These are phyloP conservation scores for Kwoniella dendrophila DNA, from an alignment of 768 basidiomycete species.

Conservation along the genomic window DNA sequence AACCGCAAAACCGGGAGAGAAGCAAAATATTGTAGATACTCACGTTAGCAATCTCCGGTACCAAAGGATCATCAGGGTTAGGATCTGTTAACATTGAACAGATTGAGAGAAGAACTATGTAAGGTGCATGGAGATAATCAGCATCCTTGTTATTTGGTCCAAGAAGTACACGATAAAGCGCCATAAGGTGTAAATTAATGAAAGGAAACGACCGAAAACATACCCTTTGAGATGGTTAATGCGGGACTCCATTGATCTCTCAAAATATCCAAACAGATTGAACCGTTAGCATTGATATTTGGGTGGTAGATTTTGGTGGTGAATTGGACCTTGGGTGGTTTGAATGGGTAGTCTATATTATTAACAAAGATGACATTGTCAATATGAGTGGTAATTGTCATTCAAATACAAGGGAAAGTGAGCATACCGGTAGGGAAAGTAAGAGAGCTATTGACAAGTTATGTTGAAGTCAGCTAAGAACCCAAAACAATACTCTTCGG, in stretches of 20 bases:
- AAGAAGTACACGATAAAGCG: background rate
- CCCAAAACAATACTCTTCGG: background rate
- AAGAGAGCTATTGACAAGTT: constrained; percentile 36
- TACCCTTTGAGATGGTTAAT: constrained; percentile 97
- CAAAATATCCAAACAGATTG: constrained; percentile 97
- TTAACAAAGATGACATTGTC: constrained; percentile 63
- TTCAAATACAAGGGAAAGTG: background rate
- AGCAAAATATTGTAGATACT: constrained; percentile 39
- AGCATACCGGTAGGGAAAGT: constrained; percentile 56
- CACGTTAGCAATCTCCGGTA: constrained; percentile 93
- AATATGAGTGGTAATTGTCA: background rate
- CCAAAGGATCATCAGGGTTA: constrained; percentile 97
- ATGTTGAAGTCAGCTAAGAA: background rate
- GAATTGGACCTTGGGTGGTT: constrained; percentile 99
- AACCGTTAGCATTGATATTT: constrained; percentile 99
- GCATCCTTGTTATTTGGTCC: background rate
- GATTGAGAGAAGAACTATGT: constrained; percentile 91
- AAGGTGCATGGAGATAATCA: background rate
- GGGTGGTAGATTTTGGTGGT: constrained; percentile 99
- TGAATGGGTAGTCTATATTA: constrained; percentile 99
- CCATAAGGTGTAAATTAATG: background rate
- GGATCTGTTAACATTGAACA: constrained; percentile 99
- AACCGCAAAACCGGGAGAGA: too few relatives aligned
- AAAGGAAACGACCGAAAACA: constrained; percentile 31
- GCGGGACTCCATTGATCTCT: constrained; percentile 99